A percentile compares a stretch with the other conserved stretches of the same genome.
Evolutionary conservation across 352 stramenopile species (phyloP).

Genomic region (Globisporangium orthogonon): DNA sequence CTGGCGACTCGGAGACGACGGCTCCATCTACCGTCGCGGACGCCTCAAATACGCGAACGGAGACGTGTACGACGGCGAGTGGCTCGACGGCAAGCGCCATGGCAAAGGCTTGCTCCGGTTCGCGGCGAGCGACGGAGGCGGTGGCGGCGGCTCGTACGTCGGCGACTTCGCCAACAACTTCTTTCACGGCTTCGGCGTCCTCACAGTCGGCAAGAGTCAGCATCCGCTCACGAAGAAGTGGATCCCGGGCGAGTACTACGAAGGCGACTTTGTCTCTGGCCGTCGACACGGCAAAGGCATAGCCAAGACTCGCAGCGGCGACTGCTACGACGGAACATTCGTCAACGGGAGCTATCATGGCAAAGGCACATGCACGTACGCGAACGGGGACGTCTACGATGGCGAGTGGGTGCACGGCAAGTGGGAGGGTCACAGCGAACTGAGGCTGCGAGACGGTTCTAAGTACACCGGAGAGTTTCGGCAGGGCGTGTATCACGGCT

Average conservation of each 20-base stretch:
- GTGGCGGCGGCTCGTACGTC: slow-evolving; percentile 23
- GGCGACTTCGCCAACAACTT: slow-evolving; percentile 49
- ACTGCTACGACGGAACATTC: slow-evolving; percentile 55
- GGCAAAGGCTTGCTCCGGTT: slow-evolving; percentile 54
- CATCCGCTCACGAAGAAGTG: slow-evolving; percentile 65
- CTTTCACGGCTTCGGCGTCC: slow-evolving; percentile 58
- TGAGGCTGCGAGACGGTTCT: slow-evolving; percentile 41
- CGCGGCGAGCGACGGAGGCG: slow-evolving; percentile 13
- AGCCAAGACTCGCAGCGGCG: slow-evolving; percentile 23
- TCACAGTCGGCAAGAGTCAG: slow-evolving; percentile 40
- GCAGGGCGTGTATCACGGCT: slow-evolving; percentile 48
- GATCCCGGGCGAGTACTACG: slow-evolving; percentile 50
- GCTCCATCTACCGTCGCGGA: slow-evolving; percentile 62
- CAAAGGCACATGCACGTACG: slow-evolving; percentile 48
- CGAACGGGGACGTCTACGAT: slow-evolving; percentile 59
- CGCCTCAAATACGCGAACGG: slow-evolving; percentile 67
- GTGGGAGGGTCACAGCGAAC: slow-evolving; percentile 47
- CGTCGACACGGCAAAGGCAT: slow-evolving; percentile 52
- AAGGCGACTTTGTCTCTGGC: slow-evolving; percentile 49
- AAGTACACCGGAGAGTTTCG: slow-evolving; percentile 50
- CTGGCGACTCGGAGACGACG: slow-evolving; percentile 67
- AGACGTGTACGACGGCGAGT: slow-evolving; percentile 83
- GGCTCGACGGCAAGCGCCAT: slow-evolving; percentile 76
- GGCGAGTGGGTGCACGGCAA: slow-evolving; percentile 53
- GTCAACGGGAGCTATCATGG: slow-evolving; percentile 44